A percentile compares a stretch with the other conserved stretches of the same genome.
Conservation (phyloP, 2,329 filamentous ascomycete genomes). For the Calonectria montana region DNA sequence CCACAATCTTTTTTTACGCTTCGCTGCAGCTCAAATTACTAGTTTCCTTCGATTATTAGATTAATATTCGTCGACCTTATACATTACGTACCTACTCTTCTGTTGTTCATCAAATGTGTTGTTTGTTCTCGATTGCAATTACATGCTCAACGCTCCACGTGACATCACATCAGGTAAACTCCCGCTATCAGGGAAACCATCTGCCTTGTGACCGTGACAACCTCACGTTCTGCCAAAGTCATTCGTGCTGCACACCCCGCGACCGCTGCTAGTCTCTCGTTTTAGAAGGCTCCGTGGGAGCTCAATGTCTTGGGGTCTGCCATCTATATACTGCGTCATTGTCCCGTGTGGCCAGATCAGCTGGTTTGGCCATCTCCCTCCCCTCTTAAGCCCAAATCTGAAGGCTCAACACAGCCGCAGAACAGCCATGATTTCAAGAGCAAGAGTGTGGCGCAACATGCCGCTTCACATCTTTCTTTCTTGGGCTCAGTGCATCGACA, state of each 20-base stretch:
- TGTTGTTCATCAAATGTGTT: too few relatives aligned
- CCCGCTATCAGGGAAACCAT: neutral
- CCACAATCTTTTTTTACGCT: neutral
- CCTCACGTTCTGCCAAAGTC: conserved; percentile 34
- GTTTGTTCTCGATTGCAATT: too few relatives aligned
- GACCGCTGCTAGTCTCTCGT: neutral
- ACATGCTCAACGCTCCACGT: neutral
- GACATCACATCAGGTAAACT: neutral
- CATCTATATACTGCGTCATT: neutral
- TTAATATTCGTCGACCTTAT: too few relatives aligned
- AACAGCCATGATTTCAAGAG: neutral
- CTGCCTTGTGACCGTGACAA: conserved; percentile 35
- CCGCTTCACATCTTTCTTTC: conserved; percentile 13
- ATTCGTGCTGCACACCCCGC: conserved; percentile 2
- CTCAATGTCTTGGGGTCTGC: conserved; percentile 26
- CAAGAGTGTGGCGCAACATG: conserved; percentile 19
- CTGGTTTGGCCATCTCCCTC: conserved; percentile 7
- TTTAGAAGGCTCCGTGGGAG: conserved; percentile 15
- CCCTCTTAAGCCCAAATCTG: neutral
- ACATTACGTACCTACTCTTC: too few relatives aligned
- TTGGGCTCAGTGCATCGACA: neutral
- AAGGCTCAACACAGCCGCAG: conserved; percentile 18
- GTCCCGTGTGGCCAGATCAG: conserved; percentile 13
- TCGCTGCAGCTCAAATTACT: neutral
- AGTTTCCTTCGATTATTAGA: neutral